Base-by-base conservation (phyloP, 768 basidiomycete species). In the Arthromyces matolae region DNA sequence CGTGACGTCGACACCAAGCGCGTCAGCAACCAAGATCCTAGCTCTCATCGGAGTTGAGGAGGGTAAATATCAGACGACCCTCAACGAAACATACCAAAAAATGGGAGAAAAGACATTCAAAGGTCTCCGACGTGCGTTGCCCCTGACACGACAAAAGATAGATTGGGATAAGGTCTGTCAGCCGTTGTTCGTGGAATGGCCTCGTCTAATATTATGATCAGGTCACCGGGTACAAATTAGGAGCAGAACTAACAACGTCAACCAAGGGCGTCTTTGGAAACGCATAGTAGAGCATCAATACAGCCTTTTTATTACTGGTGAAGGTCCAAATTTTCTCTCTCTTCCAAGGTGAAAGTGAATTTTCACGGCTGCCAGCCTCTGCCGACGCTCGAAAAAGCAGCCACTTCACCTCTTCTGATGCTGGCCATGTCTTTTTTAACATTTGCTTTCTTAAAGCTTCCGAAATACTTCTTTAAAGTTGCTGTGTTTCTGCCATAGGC, bases 61-160 rank as follows among this genome's bases (percentile, higher is more conserved):
- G 62, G 73, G 80, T 10, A 78, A 77, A 53, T 89, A 93, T 60
- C 93, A 97, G 61, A 70, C 75, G 1, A 83, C 85, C 13, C 64
- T 98, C 45, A 89, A 83, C 58, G 85, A 86, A 37, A 77, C 87
- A 13, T 96, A 97, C 61, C 82, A 84, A 33, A 84, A 89, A 56
- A 86, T 99, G 81, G 81, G 87, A 32, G 94, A 97, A 59, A 93
- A 91, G 69, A 87, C 89, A 1, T 98, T 97, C 78, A 91, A 90
- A 66, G 83, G 86, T 5, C 73, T 99, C 42, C 76, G 96, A 56
- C 78, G 96, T 29, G 93, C 93, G 1, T 67, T 99, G 48, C 96
- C 95, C 0, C 72, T 97, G 60, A 97, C 93, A 10, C 78, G 91
- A 56, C 89, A 91, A 62, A 97, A 97, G 67, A 66, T 98, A 29